A percentile compares a stretch with the other conserved stretches of the same genome.
Evolutionary conservation across 2,329 filamentous ascomycete genomes (phyloP).

Genomic region (Cytospora piceicola): DNA sequence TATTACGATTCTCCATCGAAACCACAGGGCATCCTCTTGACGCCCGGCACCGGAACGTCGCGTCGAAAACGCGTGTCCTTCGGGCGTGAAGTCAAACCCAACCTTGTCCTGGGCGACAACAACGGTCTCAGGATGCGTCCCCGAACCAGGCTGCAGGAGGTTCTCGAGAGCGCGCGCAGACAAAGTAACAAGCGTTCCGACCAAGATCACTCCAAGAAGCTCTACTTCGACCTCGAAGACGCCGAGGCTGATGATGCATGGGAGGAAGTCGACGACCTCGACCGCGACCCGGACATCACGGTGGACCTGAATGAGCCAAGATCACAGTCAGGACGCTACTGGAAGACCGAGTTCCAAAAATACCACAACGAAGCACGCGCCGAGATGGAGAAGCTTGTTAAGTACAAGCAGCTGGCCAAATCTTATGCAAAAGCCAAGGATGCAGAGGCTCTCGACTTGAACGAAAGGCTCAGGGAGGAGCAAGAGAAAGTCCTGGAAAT

Average conservation of each 20-base stretch:
- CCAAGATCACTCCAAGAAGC: conserved; percentile 56
- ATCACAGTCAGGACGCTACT: conserved; percentile 76
- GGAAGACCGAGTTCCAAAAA: conserved; percentile 76
- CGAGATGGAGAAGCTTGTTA: conserved; percentile 77
- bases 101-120: conserved; percentile 37
- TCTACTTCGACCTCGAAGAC: conserved; percentile 47
- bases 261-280: conserved; percentile 55
- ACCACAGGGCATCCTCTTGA: conserved; percentile 64
- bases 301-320: conserved; percentile 74
- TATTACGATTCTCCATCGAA: conserved; percentile 51
- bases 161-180: conserved; percentile 49
- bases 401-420: conserved; percentile 79
- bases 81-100: conserved; percentile 56
- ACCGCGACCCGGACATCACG: conserved; percentile 64
- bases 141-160: conserved; percentile 50
- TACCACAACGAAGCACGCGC: conserved; percentile 73
- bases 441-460: conserved; percentile 67
- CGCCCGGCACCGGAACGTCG: conserved; percentile 64
- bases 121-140: conserved; percentile 36
- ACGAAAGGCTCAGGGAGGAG: conserved; percentile 69
- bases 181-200: conserved; percentile 25
- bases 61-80: conserved; percentile 69
- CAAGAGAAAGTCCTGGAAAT: conserved; percentile 66
- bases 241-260: conserved; percentile 49
- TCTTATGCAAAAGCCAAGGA: conserved; percentile 80